These are phyloP conservation scores for Millerozyma miso DNA, from an alignment of 805 yeast genomes.

Conservation along the genomic window DNA sequence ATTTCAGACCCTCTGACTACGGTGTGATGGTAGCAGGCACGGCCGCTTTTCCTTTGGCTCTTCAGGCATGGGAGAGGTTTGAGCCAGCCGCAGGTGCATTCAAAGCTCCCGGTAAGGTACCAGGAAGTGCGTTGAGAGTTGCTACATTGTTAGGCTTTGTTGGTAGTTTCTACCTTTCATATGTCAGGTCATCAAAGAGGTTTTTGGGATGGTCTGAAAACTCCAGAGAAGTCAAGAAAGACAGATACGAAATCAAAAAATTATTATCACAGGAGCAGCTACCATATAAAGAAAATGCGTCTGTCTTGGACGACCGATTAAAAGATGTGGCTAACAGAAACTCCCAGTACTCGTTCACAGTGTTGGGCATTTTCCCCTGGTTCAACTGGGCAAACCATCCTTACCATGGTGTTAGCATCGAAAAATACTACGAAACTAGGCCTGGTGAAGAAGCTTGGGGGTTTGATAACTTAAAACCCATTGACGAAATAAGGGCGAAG, in stretches of 20 bases:
- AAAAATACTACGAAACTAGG: slow-evolving; percentile 53
- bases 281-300: slow-evolving; percentile 62
- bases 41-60: slow-evolving; percentile 40
- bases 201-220: slow-evolving; percentile 80
- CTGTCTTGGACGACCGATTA: slow-evolving; percentile 55
- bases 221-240: slow-evolving; percentile 62
- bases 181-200: slow-evolving; percentile 61
- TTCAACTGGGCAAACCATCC: slow-evolving; percentile 79
- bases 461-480: slow-evolving; percentile 43
- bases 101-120: slow-evolving; percentile 47
- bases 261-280: slow-evolving; percentile 60
- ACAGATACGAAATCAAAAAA: slow-evolving; percentile 68
- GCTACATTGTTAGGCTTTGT: slow-evolving; percentile 58
- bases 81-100: slow-evolving; percentile 41
- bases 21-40: slow-evolving; percentile 41
- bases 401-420: slow-evolving; percentile 72
- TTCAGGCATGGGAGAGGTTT: slow-evolving; percentile 39
- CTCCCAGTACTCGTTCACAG: slow-evolving; percentile 65
- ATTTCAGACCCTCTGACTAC: slow-evolving; percentile 66
- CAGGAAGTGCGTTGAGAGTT: slow-evolving; percentile 53
- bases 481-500: slow-evolving; percentile 42
- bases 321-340: slow-evolving; percentile 75
- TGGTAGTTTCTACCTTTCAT: slow-evolving; percentile 74
- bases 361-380: slow-evolving; percentile 67
- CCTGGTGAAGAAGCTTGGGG: slow-evolving; percentile 61